Conservation (phyloP, 2,329 filamentous ascomycete species). For the Nemania bipapillata region DNA sequence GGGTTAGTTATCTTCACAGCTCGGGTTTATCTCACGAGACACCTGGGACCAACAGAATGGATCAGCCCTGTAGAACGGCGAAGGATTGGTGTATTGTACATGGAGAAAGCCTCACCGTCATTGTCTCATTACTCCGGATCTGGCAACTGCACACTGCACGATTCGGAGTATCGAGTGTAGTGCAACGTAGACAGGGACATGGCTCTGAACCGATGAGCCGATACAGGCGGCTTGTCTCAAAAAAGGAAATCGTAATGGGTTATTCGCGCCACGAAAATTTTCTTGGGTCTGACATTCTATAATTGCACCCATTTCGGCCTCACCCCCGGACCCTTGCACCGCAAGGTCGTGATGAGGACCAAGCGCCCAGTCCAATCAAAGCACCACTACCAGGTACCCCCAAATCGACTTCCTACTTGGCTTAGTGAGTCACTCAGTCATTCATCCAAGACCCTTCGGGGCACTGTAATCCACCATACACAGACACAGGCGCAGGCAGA, state of each 20-base stretch:
- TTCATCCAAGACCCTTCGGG: background rate
- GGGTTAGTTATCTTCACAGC: too few species aligned
- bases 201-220: conserved; percentile 14
- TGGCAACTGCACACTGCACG: background rate
- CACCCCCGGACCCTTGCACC: conserved; percentile 28
- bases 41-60: background rate
- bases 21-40: background rate
- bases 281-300: conserved; percentile 38
- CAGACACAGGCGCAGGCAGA: too few species aligned
- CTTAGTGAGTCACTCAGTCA: conserved; percentile 27
- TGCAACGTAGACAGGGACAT: conserved; percentile 14
- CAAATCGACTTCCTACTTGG: conserved; percentile 12
- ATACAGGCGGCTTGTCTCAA: conserved; percentile 20
- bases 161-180: background rate
- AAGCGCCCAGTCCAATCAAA: conserved; percentile 29
- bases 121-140: conserved; percentile 3
- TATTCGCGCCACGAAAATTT: conserved; percentile 36
- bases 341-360: conserved; percentile 23
- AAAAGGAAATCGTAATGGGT: conserved; percentile 5
- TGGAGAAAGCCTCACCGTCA: conserved; percentile 16
- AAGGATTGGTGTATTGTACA: conserved; percentile 12
- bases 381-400: conserved; percentile 3
- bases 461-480: background rate
- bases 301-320: conserved; percentile 27
- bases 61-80: background rate